Evolutionary conservation across 805 yeast species (phyloP).

Genomic region (Ogataea paradorogensis): DNA sequence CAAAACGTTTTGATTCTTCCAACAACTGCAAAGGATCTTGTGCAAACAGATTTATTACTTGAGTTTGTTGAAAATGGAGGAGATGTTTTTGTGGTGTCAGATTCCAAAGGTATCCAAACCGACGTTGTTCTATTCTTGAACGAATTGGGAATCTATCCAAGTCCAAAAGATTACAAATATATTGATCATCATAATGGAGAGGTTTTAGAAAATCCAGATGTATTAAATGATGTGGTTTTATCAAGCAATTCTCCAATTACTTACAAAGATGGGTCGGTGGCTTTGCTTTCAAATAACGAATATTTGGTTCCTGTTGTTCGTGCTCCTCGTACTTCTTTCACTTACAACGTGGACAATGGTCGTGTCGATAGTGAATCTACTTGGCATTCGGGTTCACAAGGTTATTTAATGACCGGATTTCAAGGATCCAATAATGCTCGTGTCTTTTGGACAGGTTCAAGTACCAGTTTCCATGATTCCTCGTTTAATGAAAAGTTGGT

Average conservation of each 20-base stretch:
- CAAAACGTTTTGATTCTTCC: conserved; percentile 63
- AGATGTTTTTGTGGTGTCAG: conserved; percentile 62
- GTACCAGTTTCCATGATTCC: conserved; percentile 45
- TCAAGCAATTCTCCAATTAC: conserved; percentile 12
- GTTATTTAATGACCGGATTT: conserved; percentile 67
- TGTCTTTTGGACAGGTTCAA: conserved; percentile 76
- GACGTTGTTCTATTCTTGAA: conserved; percentile 63
- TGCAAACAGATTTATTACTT: conserved; percentile 50
- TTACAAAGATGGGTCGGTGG: conserved; percentile 54
- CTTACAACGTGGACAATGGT: conserved; percentile 46
- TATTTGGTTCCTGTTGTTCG: conserved; percentile 65
- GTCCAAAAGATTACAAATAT: conserved; percentile 67
- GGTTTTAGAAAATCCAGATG: conserved; percentile 26
- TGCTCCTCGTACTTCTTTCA: conserved; percentile 64
- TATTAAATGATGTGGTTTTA: conserved; percentile 31
- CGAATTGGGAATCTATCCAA: conserved; percentile 80
- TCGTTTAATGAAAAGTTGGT: conserved; percentile 37
- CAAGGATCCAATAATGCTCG: conserved; percentile 83
- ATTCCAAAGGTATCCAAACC: conserved; percentile 52
- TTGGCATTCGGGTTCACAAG: conserved; percentile 84
- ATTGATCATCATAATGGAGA: conserved; percentile 58
- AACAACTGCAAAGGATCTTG: conserved; percentile 43
- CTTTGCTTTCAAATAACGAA: conserved; percentile 67
- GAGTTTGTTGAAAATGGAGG: conserved; percentile 69
- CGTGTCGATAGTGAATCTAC: conserved; percentile 37